Percentiles rank a stretch among this genome's conserved stretches.
Conservation (phyloP, 106 monocot genomes). For the Dactylorhiza incarnata region DNA sequence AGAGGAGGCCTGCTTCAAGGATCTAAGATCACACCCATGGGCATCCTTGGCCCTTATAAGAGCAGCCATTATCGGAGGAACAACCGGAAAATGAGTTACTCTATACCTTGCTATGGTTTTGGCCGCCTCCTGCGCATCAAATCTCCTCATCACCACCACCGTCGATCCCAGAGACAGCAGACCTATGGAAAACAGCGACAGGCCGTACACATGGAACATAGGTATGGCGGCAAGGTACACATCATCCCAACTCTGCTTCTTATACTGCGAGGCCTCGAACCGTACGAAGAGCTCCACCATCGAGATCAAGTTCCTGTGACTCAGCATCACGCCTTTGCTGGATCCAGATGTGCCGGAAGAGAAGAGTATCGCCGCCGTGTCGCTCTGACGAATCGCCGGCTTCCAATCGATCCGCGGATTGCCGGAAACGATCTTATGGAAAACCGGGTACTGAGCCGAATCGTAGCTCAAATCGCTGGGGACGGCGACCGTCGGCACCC, state of each 20-base stretch:
- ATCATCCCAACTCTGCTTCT: constrained; percentile 19
- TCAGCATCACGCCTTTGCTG: constrained; percentile 56
- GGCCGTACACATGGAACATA: constrained; percentile 79
- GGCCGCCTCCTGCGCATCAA: constrained; percentile 28
- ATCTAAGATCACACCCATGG: constrained; percentile 17
- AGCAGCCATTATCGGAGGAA: constrained; percentile 53
- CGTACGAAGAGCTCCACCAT: constrained; percentile 60
- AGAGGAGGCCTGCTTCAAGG: constrained; percentile 45
- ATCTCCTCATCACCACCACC: constrained; percentile 67
- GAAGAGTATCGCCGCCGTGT: constrained; percentile 49
- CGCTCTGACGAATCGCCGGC: constrained; percentile 38
- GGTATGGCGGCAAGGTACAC: constrained; percentile 66
- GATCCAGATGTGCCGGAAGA: constrained; percentile 74
- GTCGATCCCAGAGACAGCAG: constrained; percentile 46
- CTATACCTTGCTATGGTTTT: constrained; percentile 34
- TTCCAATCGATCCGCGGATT: constrained; percentile 1
- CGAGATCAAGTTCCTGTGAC: constrained; percentile 58
- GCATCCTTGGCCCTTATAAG: constrained; percentile 20
- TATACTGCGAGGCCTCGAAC: constrained; percentile 52
- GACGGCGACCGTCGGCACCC: constrained; percentile 20
- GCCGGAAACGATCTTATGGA: constrained; percentile 13
- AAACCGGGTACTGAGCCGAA: constrained; percentile 13
- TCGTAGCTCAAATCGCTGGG: constrained; percentile 26
- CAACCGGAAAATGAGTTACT: constrained; percentile 61
- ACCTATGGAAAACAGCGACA: constrained; percentile 55